A percentile compares a stretch with the other conserved stretches of the same genome.
phyloP scores from a whole-genome alignment of 73 alveolate species.

The Paraurostyla sp. region DNA sequence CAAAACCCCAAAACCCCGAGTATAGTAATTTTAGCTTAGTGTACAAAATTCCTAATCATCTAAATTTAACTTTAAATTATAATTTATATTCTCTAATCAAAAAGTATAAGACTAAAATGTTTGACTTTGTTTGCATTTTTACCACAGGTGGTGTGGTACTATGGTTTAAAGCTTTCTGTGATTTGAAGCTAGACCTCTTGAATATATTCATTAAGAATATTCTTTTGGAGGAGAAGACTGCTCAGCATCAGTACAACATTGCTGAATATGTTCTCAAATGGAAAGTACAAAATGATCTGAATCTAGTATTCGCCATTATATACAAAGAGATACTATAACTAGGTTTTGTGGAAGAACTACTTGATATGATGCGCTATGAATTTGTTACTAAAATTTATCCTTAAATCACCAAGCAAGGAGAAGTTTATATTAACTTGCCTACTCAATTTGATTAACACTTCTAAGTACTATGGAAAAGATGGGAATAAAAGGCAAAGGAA shows the following conservation, averaged over 20 bases:
- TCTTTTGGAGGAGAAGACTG: constrained; percentile 87
- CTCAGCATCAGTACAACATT: constrained; percentile 73
- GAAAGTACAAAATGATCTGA: constrained; percentile 82
- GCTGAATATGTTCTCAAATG: constrained; percentile 86
- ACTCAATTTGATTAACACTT: constrained; percentile 60
- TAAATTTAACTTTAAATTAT: neutral
- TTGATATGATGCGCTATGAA: constrained; percentile 80
- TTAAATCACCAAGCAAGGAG: constrained; percentile 55
- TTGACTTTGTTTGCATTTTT: constrained; percentile 91
- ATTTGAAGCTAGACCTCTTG: constrained; percentile 73
- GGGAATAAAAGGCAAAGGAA: constrained; percentile 65
- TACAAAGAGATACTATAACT: constrained; percentile 86
- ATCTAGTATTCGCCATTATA: constrained; percentile 85
- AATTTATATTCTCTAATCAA: neutral
- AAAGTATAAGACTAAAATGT: constrained; percentile 64
- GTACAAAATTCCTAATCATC: constrained; percentile 4
- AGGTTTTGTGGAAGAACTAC: constrained; percentile 85
- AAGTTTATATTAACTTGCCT: constrained; percentile 56
- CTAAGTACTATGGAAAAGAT: constrained; percentile 49
- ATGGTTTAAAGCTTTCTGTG: constrained; percentile 89
- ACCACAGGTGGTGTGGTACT: constrained; percentile 95
- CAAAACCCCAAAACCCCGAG: constrained; percentile 48
- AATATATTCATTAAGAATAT: constrained; percentile 86
- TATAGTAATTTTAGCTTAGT: neutral
- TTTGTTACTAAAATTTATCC: constrained; percentile 81